Conservation (phyloP, 2,329 filamentous ascomycete species). For the Fusarium duplospermum region DNA sequence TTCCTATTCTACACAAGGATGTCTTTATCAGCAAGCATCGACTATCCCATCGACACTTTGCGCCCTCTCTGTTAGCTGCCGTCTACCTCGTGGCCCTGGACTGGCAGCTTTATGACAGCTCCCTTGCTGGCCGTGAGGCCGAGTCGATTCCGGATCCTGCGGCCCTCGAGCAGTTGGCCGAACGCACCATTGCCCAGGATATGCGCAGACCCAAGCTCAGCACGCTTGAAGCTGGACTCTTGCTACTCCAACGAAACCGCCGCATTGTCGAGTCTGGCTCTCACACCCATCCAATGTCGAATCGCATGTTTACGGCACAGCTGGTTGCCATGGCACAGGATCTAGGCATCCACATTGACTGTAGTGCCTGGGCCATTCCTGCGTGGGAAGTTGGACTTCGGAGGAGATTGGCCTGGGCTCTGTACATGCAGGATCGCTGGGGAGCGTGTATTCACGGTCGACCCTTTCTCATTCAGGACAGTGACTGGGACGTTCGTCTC, state of each 20-base stretch:
- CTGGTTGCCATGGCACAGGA: slow-evolving; percentile 69
- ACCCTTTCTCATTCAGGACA: slow-evolving; percentile 63
- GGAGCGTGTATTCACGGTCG: slow-evolving; percentile 67
- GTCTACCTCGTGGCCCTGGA: slow-evolving; percentile 72
- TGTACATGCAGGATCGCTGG: slow-evolving; percentile 76
- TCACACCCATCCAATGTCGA: slow-evolving; percentile 42
- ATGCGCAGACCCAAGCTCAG: slow-evolving; percentile 66
- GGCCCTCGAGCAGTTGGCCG: slow-evolving; percentile 53
- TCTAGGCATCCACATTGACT: slow-evolving; percentile 70
- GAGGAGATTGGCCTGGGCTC: slow-evolving; percentile 71
- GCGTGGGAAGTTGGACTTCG: slow-evolving; percentile 72
- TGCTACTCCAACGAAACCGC: slow-evolving; percentile 62
- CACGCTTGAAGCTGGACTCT: slow-evolving; percentile 65
- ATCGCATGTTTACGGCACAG: slow-evolving; percentile 63
- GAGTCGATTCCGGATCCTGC: slow-evolving; percentile 47
- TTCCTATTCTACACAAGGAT: slow-evolving; percentile 69
- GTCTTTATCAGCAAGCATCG: slow-evolving; percentile 72
- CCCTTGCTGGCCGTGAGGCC: slow-evolving; percentile 53
- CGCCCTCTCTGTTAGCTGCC: slow-evolving; percentile 68
- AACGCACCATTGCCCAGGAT: slow-evolving; percentile 58
- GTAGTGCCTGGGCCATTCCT: slow-evolving; percentile 71
- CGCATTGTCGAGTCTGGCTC: slow-evolving; percentile 49
- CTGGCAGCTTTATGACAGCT: slow-evolving; percentile 69
- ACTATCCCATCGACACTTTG: slow-evolving; percentile 67
- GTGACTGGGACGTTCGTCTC: slow-evolving; percentile 65